phyloP scores from a whole-genome alignment of 2,329 filamentous ascomycete genomes.

The Fusarium miscanthi region DNA sequence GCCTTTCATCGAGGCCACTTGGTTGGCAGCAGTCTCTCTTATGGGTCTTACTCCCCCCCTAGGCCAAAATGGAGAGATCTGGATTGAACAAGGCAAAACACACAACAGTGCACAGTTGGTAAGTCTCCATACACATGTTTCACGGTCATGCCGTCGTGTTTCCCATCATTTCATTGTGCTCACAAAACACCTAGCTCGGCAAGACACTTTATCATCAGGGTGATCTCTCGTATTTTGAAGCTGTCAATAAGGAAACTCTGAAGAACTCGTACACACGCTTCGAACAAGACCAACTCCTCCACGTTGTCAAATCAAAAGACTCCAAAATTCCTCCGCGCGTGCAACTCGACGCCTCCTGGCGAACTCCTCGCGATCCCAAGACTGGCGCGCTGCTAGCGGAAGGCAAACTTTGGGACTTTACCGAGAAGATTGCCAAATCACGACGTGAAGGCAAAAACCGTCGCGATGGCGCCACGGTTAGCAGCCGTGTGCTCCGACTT shows the following conservation, averaged over 20 bases:
- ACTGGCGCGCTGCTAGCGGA: slow-evolving; percentile 73
- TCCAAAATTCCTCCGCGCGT: slow-evolving; percentile 70
- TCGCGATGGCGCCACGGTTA: slow-evolving; percentile 91
- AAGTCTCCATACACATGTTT: slow-evolving; percentile 46
- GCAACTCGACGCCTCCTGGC: slow-evolving; percentile 79
- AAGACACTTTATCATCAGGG: slow-evolving; percentile 98
- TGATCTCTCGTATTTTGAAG: slow-evolving; percentile 96
- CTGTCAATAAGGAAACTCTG: slow-evolving; percentile 97
- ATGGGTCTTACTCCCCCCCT: slow-evolving; percentile 85
- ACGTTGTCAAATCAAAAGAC: slow-evolving; percentile 76
- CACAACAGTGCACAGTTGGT: slow-evolving; percentile 86
- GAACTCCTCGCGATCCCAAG: slow-evolving; percentile 70
- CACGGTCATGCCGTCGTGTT: not conserved
- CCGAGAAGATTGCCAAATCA: slow-evolving; percentile 84
- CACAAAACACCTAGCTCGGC: slow-evolving; percentile 69
- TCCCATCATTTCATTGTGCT: slow-evolving; percentile 1
- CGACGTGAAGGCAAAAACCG: slow-evolving; percentile 95
- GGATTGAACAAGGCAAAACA: slow-evolving; percentile 81
- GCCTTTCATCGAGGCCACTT: slow-evolving; percentile 96
- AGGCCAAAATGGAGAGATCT: slow-evolving; percentile 69
- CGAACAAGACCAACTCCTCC: slow-evolving; percentile 88
- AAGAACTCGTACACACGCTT: slow-evolving; percentile 93
- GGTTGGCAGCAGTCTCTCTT: slow-evolving; percentile 89
- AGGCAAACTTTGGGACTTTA: slow-evolving; percentile 91
- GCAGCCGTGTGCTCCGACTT: slow-evolving; percentile 80